Base-by-base conservation (phyloP, 2,329 filamentous ascomycete genomes). In the Stenocarpella maydis region DNA sequence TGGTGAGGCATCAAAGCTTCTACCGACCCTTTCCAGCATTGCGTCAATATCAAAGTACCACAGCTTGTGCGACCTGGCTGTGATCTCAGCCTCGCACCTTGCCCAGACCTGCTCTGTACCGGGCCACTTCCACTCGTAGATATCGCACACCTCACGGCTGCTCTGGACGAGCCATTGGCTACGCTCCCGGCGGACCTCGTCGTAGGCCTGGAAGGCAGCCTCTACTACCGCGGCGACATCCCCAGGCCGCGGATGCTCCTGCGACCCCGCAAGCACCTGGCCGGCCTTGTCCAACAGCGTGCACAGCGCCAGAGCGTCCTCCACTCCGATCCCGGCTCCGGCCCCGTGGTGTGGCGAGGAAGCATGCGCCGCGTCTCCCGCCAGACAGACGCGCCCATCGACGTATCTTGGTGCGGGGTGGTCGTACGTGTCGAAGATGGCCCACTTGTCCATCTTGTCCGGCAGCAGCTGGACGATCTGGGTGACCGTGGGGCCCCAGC, bases 301-400 rank as follows among this genome's bases (percentile, higher is more conserved):
- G 6, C 79, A 77, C 47, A 87, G 78, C 0, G 83, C 76, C 34
- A 86, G 78, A 1, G 81, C 82, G 70, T 88, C 87, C 74, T 89
- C 87, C 65, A 89, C 81, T 19, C 85, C 86, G 73, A 85, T 83
- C 2, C 86, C 85, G 1, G 87, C 87, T 5, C 87, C 87, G 0
- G 85, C 82, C 4, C 87, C 87, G 17, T 85, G 82, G 74, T 88
- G 85, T 0, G 87, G 87, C 0, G 83, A 84, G 0, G 82, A 78
- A 1, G 86, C 86, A 71, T 89, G 87, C 3, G 87, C 87, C 0
- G 87, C 86, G 71, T 89, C 87, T 6, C 87, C 87, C 0, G 87
- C 78, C 2, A 88, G 72, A 50, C 83, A 84, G 0, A 87, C 76
- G 2, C 78, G 77, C 1, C 81, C 83, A 21, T 77, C 77, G 45